Conservation (phyloP, 768 basidiomycete genomes). For the Mycena vulgaris region DNA sequence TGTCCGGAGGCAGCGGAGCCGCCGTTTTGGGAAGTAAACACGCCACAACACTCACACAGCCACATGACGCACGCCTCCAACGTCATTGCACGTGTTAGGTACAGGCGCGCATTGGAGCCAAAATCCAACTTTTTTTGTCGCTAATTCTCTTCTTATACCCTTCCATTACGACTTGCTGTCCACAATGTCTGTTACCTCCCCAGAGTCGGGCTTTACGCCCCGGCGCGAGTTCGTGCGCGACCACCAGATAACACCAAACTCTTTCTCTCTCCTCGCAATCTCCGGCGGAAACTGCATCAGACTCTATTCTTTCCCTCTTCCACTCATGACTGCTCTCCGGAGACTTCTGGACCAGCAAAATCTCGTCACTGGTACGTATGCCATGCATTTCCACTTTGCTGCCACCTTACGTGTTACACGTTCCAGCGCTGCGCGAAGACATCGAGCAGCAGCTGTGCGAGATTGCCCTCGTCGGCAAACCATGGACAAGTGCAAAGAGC, state of each 20-base stretch:
- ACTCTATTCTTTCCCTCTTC: constrained; percentile 77
- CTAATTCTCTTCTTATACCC: too few relatives aligned
- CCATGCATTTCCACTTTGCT: not conserved
- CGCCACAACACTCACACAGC: too few relatives aligned
- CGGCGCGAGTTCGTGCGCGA: constrained; percentile 82
- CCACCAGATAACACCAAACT: constrained; percentile 63
- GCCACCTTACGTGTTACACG: not conserved
- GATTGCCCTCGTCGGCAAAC: constrained; percentile 77
- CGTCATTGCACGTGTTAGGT: too few relatives aligned
- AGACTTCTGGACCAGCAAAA: constrained; percentile 67
- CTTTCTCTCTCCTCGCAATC: constrained; percentile 81
- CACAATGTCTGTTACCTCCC: constrained; percentile 46
- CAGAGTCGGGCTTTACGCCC: constrained; percentile 71
- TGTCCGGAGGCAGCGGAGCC: too few relatives aligned
- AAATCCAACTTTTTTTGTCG: not conserved
- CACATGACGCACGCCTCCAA: too few relatives aligned
- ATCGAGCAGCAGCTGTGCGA: constrained; percentile 72
- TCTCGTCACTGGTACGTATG: constrained; percentile 53
- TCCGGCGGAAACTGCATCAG: constrained; percentile 75
- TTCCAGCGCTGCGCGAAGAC: constrained; percentile 63
- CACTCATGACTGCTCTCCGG: constrained; percentile 68
- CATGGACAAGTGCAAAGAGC: constrained; percentile 81
- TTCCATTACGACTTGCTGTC: not conserved
- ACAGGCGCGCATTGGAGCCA: too few relatives aligned
- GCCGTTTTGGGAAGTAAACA: too few relatives aligned